Conservation (phyloP, 768 basidiomycete genomes). For the Russula earlei region DNA sequence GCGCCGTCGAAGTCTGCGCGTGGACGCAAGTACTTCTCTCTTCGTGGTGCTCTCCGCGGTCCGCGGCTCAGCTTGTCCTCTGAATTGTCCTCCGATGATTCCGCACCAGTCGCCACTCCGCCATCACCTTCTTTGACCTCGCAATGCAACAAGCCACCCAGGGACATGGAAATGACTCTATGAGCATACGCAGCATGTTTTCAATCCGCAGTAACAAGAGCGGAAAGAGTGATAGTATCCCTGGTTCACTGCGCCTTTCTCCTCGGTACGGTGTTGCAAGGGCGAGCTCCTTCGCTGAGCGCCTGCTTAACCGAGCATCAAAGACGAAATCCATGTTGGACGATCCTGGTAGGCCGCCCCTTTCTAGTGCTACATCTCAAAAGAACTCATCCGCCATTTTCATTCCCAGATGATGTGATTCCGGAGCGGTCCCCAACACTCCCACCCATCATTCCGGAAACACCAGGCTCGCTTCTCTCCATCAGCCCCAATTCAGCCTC, state of each 20-base stretch:
- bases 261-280: constrained; percentile 19
- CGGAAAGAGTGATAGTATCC: constrained; percentile 8
- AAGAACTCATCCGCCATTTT: background rate
- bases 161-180: constrained; percentile 20
- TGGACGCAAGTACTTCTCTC: constrained; percentile 22
- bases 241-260: constrained; percentile 15
- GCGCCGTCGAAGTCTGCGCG: constrained; percentile 40
- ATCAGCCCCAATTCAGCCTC: constrained; percentile 31
- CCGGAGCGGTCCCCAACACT: constrained; percentile 10
- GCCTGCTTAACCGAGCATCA: constrained; percentile 15
- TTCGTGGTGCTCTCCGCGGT: constrained; percentile 36
- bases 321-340: constrained; percentile 18
- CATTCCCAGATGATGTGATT: constrained; percentile 10
- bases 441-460: constrained; percentile 22
- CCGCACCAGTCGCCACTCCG: constrained; percentile 49
- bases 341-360: constrained; percentile 8
- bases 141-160: constrained; percentile 19
- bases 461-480: constrained; percentile 30
- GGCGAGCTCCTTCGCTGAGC: constrained; percentile 19
- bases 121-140: constrained; percentile 30
- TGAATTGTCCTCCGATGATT: constrained; percentile 61
- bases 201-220: constrained; percentile 17
- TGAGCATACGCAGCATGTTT: constrained; percentile 19
- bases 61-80: constrained; percentile 53
- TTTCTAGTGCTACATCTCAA: background rate